Evolutionary conservation across 2,329 filamentous ascomycete species (phyloP), one percentile per base, ranked within the genome.

Genomic region (Pseudocercospora fijiensis): DNA sequence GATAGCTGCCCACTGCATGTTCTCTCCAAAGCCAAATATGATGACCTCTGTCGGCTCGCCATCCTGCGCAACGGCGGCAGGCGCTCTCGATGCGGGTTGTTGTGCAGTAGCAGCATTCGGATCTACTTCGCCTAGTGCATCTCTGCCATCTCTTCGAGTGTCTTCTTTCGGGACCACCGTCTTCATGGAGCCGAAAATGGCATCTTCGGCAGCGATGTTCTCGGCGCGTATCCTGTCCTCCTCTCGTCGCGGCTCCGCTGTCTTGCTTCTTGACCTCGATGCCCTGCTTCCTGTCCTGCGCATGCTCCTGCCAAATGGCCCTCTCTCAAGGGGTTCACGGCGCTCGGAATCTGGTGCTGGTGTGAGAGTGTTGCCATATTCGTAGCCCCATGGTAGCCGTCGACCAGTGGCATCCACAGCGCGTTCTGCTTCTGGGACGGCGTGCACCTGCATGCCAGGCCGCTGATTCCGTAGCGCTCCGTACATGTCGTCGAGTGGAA

Each of bases 1-100:
- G 71, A 98, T 88, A 33, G 92, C 92, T 27, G 93, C 92, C 84
- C 95, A 97, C 74, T 88, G 85, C 7, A 77, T 75, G 4, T 85
- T 82, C 83, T 78, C 88, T 80, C 76, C 86, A 78, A 93, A 97
- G 28, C 94, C 94, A 70, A 93, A 90, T 16, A 98, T 82, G 61
- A 96, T 87, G 67, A 96, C 86, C 78, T 97, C 92, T 43, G 90
- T 89, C 1, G 88, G 84, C 49, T 75, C 67, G 73, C 77, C 62
- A 69, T 75, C 63, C 69, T 74, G 68, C 52, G 79, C 76, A 43
- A 76, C 74, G 11, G 78, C 75, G 18, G 70, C 62, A 45, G 59
- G 57, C 9, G 45, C 49, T 5, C 77, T 75, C 22, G 66, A 60
- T 24, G 63, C 24, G 4, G 43, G 20, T 16, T 57, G 30, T 33